phyloP scores from a whole-genome alignment of 495 filamentous ascomycete species.

The Cudoniella acicularis region DNA sequence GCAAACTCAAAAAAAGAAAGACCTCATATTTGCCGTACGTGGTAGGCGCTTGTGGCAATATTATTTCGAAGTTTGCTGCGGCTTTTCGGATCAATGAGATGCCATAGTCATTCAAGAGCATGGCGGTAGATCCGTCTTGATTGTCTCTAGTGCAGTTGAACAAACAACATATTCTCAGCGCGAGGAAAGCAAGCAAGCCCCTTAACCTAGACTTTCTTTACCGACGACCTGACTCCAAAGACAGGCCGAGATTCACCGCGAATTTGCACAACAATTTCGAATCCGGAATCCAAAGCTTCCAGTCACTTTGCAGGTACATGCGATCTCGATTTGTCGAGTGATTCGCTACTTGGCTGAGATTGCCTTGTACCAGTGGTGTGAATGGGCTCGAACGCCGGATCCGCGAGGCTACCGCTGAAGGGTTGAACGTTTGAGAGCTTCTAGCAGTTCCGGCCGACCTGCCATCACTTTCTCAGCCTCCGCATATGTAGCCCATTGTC shows the following conservation, averaged over 20 bases:
- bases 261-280: slow-evolving; percentile 2
- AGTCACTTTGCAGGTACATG: slow-evolving; percentile 2
- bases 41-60: slow-evolving; percentile 8
- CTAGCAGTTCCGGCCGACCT: slow-evolving; percentile 79
- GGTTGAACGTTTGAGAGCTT: slow-evolving; percentile 48
- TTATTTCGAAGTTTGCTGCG: not conserved
- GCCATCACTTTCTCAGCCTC: slow-evolving; percentile 75
- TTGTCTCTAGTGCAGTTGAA: slow-evolving; percentile 26
- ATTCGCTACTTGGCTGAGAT: not conserved
- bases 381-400: slow-evolving; percentile 21
- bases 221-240: slow-evolving; percentile 9
- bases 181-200: slow-evolving; percentile 20
- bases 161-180: slow-evolving; percentile 15
- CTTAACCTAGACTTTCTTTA: slow-evolving; percentile 16
- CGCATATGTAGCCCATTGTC: slow-evolving; percentile 82
- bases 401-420: slow-evolving; percentile 26
- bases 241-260: slow-evolving; percentile 9
- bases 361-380: not conserved
- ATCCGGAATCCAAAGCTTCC: slow-evolving; percentile 15
- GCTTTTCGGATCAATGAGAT: slow-evolving; percentile 16
- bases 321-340: not conserved
- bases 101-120: slow-evolving; percentile 12
- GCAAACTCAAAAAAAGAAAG: not conserved
- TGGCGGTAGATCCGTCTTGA: slow-evolving; percentile 25
- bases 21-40: not conserved